Evolutionary conservation across 116 monocot species (phyloP).

Genomic region (Dioscorea cayenensis): DNA sequence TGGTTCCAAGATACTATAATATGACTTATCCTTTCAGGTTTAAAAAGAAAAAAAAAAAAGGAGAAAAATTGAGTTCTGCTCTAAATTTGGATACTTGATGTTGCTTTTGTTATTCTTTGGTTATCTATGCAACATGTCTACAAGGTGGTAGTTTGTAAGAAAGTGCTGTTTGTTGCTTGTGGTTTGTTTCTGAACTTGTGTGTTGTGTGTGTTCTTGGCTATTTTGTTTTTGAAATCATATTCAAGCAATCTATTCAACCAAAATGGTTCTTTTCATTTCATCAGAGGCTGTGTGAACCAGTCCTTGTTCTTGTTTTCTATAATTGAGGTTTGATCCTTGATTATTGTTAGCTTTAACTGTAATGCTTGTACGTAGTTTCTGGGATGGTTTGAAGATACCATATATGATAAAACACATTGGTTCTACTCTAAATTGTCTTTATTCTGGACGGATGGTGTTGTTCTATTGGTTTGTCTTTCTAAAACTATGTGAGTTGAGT

Average conservation of each 20-base stretch:
- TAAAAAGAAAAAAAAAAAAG: background rate
- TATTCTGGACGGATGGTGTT: too few relatives aligned
- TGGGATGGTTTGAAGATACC: constrained; percentile 4
- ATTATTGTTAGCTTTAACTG: constrained; percentile 3
- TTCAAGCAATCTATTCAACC: too few relatives aligned
- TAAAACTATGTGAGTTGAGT: too few relatives aligned
- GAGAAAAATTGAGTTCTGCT: background rate
- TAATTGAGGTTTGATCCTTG: background rate
- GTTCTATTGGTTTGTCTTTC: too few relatives aligned
- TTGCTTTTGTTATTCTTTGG: constrained; percentile 3
- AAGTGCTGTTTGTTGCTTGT: background rate
- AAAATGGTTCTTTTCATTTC: too few relatives aligned
- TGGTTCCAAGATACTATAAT: constrained; percentile 3
- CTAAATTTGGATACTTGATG: background rate
- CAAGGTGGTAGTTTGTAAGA: constrained; percentile 13
- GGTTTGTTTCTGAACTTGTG: too few relatives aligned
- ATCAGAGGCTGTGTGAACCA: too few relatives aligned
- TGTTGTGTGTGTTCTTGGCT: background rate
- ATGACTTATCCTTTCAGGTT: constrained; percentile 7
- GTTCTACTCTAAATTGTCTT: too few relatives aligned
- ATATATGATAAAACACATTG: background rate
- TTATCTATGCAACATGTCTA: constrained; percentile 5
- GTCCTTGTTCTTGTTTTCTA: background rate
- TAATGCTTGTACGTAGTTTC: constrained; percentile 15
- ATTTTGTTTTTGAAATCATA: too few relatives aligned